These are phyloP conservation scores for Hypoxylon perforatum DNA, from an alignment of 495 filamentous ascomycete genomes.

Conservation along the genomic window DNA sequence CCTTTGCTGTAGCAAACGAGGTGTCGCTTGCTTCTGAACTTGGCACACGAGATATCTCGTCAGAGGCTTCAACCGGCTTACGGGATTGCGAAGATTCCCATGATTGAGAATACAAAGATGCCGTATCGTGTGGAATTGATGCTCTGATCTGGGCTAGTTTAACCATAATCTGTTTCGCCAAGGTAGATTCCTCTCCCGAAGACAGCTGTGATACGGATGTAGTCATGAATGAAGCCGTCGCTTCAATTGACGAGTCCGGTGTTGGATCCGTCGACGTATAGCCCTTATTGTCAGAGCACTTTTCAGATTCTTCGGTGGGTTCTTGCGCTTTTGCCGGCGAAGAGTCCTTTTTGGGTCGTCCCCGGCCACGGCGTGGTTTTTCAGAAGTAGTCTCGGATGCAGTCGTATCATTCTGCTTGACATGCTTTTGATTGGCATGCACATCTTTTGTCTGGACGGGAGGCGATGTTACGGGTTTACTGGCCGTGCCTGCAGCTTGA, in stretches of 20 bases:
- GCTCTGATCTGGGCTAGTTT: constrained; percentile 1
- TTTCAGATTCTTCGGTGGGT: not conserved
- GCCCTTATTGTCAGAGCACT: not conserved
- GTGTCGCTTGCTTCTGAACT: not conserved
- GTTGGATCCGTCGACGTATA: not conserved
- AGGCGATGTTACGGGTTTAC: constrained; percentile 6
- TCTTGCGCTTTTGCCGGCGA: constrained; percentile 5
- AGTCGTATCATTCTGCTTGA: not conserved
- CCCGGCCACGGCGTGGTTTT: constrained; percentile 8
- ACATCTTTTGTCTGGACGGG: not conserved
- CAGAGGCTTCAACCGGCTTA: constrained; percentile 26
- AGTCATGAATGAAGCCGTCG: not conserved
- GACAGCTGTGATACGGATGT: constrained; percentile 3
- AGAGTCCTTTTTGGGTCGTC: constrained; percentile 18
- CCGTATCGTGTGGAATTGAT: not conserved
- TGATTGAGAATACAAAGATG: constrained; percentile 1
- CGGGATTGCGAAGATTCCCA: constrained; percentile 21
- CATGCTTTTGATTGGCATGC: not conserved
- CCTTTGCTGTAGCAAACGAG: not conserved
- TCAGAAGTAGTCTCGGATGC: not conserved
- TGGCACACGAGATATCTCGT: constrained; percentile 8
- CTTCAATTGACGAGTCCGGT: not conserved
- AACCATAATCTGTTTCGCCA: not conserved
- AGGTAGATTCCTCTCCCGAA: constrained; percentile 4
- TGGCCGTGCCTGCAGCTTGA: not conserved